A percentile compares a stretch with the other conserved stretches of the same genome.
Conservation (phyloP, 2,329 filamentous ascomycete species). For the Fusarium clavum region DNA sequence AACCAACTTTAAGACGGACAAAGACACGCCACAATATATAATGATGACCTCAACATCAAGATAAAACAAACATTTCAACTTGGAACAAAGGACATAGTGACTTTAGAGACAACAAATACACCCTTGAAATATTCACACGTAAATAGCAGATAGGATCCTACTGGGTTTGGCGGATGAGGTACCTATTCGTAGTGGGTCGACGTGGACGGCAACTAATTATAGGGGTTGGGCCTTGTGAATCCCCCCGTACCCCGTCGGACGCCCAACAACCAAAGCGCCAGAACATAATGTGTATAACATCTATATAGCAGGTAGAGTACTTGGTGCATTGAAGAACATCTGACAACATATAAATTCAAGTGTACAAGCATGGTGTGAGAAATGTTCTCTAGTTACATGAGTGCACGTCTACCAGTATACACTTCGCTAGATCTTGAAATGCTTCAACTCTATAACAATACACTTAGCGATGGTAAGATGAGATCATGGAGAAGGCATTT, state of each 20-base stretch:
- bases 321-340: accelerated
- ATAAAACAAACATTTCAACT: conserved; percentile 9
- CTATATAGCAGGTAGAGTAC: accelerated
- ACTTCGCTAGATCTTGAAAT: not conserved
- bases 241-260: conserved; percentile 4
- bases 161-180: not conserved
- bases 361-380: not conserved
- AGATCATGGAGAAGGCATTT: not conserved
- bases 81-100: not conserved
- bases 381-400: not conserved
- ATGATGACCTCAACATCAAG: not conserved
- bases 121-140: not conserved
- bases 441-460: conserved; percentile 20
- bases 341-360: not conserved
- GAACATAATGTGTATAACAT: not conserved
- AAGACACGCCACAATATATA: not conserved
- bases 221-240: conserved; percentile 23
- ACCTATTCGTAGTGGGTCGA: conserved; percentile 9
- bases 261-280: not conserved
- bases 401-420: not conserved
- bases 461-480: not conserved
- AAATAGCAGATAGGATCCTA: not conserved
- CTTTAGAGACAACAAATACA: not conserved
- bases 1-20: not conserved
- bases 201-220: conserved; percentile 2